phyloP scores from a whole-genome alignment of 371 early-diverging fungal species.

The Saksenaea oblongispora region DNA sequence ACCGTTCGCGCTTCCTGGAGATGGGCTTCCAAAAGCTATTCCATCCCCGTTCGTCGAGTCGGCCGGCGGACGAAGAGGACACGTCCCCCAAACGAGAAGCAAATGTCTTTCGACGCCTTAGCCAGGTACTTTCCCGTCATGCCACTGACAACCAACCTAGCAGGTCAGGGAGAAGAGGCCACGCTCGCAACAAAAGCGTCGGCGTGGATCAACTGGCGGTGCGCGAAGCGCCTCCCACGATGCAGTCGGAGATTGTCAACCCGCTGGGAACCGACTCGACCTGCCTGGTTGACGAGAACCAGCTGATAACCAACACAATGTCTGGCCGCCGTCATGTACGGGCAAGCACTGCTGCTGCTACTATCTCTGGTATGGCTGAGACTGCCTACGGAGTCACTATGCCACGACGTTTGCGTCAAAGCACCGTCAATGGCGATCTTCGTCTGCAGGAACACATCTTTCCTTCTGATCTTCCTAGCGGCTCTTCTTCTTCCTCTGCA shows the following conservation, averaged over 20 bases:
- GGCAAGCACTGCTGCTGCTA: neutral
- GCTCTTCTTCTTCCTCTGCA: conserved; percentile 2
- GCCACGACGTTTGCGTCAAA: conserved; percentile 1
- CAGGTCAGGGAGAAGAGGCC: neutral
- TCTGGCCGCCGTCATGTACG: neutral
- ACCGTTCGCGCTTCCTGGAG: conserved; percentile 12
- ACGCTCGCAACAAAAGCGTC: neutral
- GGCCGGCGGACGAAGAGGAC: neutral
- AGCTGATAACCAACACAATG: neutral
- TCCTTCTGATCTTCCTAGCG: conserved; percentile 4
- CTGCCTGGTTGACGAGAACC: neutral
- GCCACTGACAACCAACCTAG: neutral
- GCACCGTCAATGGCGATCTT: conserved; percentile 1
- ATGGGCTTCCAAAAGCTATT: conserved; percentile 13
- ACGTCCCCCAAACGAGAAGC: neutral
- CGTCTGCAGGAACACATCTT: conserved; percentile 26
- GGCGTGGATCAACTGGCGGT: neutral
- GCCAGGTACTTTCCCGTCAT: conserved; percentile 18
- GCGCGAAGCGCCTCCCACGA: neutral
- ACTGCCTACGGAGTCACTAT: conserved; percentile 3
- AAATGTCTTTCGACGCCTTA: conserved; percentile 18
- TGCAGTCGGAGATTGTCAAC: neutral
- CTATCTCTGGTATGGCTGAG: conserved; percentile 26
- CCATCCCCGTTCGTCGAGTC: neutral
- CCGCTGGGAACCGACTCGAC: neutral